Evolutionary conservation across 495 filamentous ascomycete species (phyloP).

Genomic region (Penicillium simplicissimum): DNA sequence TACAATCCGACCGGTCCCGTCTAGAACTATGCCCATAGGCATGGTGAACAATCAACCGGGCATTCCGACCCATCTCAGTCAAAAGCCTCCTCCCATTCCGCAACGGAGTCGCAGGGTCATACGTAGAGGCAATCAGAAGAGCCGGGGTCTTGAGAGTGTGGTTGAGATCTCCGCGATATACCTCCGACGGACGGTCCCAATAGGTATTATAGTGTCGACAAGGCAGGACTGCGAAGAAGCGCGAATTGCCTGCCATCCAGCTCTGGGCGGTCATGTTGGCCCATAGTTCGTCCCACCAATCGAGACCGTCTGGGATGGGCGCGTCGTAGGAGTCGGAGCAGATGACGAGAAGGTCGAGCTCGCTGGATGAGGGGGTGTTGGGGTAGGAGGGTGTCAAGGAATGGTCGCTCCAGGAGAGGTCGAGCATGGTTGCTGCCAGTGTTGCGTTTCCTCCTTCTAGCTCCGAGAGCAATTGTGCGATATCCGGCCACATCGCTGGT

Average conservation of each 20-base stretch:
- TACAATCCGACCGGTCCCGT: constrained; percentile 18
- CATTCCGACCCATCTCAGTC: constrained; percentile 21
- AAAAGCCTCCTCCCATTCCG: constrained; percentile 22
- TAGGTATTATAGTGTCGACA: constrained; percentile 20
- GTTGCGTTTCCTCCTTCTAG: constrained; percentile 22
- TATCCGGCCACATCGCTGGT: constrained; percentile 13
- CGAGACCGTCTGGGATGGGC: constrained; percentile 17
- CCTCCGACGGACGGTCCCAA: constrained; percentile 19
- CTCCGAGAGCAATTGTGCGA: constrained; percentile 19
- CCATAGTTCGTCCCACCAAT: constrained; percentile 22
- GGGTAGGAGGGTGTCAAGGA: not conserved
- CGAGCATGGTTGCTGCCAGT: constrained; percentile 14
- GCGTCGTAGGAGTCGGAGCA: constrained; percentile 24
- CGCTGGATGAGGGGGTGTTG: constrained; percentile 2
- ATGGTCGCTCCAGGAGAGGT: constrained; percentile 15
- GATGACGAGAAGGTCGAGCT: constrained; percentile 19
- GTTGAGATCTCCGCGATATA: constrained; percentile 24
- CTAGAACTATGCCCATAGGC: constrained; percentile 21
- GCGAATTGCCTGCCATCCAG: constrained; percentile 24
- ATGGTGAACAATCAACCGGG: constrained; percentile 21
- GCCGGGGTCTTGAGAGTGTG: constrained; percentile 19
- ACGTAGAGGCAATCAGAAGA: constrained; percentile 17
- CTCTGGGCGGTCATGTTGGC: constrained; percentile 17
- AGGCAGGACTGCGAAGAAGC: constrained; percentile 18
- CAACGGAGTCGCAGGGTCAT: constrained; percentile 23